Evolutionary conservation across 1,284 basidiomycete genomes (phyloP), one percentile per base, ranked within the genome.

Genomic region (Lentinus polychrous): DNA sequence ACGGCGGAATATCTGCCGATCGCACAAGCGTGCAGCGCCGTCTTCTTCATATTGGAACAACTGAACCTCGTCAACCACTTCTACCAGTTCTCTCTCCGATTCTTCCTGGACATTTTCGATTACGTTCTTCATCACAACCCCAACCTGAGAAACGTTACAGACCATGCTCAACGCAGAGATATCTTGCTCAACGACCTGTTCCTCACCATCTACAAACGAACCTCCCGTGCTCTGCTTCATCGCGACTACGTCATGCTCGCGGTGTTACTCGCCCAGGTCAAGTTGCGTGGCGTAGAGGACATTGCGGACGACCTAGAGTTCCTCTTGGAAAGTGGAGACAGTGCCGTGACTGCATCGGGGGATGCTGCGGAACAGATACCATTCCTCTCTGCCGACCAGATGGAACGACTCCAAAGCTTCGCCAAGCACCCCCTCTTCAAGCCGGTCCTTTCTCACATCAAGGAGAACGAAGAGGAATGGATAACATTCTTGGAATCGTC

Each of bases 21-120:
- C 42, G 95, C 96, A 0, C 92, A 95, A 62, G 94, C 94, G 1
- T 97, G 94, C 75, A 96, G 94, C 62, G 86, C 93, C 1, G 86
- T 98, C 45, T 99, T 94, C 79, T 99, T 99, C 70, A 88, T 96
- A 48, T 75, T 99, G 54, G 94, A 98, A 62, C 94, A 97, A 62
- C 78, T 99, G 44, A 87, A 93, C 60, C 76, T 89, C 46, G 82
- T 98, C 70, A 93, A 96, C 62, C 95, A 98, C 70, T 99, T 99
- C 73, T 99, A 99, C 65, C 93, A 98, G 66, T 99, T 99, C 75
- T 98, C 95, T 1, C 78, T 99, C 45, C 85, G 80, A 37, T 98
- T 96, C 76, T 99, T 99, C 86, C 81, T 98, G 52, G 94, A 97
- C 64, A 95, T 99, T 59, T 99, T 99, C 68, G 92, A 98, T 70